phyloP scores from a whole-genome alignment of 148 eudicot species.

The Amaranthus palmeri region DNA sequence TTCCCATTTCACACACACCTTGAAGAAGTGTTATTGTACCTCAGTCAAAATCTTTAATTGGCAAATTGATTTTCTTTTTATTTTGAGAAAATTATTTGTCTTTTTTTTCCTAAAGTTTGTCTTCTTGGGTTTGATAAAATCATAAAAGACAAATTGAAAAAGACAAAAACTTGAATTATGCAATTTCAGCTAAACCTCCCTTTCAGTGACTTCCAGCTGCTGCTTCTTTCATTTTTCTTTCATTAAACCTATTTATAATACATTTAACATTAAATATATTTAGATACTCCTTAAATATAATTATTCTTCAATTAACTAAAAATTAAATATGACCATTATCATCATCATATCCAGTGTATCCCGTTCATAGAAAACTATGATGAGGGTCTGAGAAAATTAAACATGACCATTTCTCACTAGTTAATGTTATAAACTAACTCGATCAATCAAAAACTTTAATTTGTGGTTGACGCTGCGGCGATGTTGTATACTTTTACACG shows the following conservation, averaged over 20 bases:
- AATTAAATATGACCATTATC: conserved; percentile 8
- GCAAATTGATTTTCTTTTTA: background rate
- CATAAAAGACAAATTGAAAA: conserved; percentile 12
- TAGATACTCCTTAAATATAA: too few species aligned
- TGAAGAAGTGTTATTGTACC: background rate
- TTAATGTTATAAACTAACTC: background rate
- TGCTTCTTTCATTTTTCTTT: background rate
- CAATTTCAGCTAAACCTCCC: conserved; percentile 12
- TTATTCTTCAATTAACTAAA: too few species aligned
- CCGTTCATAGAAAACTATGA: too few species aligned
- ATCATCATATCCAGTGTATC: too few species aligned
- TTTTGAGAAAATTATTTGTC: background rate
- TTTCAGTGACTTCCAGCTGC: conserved; percentile 17
- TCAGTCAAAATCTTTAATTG: conserved; percentile 5
- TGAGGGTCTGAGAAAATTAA: too few species aligned
- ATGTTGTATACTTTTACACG: too few species aligned
- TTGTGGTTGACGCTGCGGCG: too few species aligned
- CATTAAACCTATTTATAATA: background rate
- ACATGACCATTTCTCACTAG: conserved; percentile 5
- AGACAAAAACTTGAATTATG: conserved; percentile 18
- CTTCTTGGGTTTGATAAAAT: conserved; percentile 14
- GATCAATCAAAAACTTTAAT: too few species aligned
- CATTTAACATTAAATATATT: too few species aligned
- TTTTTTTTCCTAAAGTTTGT: background rate
- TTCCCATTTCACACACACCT: background rate